Base-by-base conservation (phyloP, 805 yeast genomes). In the Metschnikowia colocasiae region DNA sequence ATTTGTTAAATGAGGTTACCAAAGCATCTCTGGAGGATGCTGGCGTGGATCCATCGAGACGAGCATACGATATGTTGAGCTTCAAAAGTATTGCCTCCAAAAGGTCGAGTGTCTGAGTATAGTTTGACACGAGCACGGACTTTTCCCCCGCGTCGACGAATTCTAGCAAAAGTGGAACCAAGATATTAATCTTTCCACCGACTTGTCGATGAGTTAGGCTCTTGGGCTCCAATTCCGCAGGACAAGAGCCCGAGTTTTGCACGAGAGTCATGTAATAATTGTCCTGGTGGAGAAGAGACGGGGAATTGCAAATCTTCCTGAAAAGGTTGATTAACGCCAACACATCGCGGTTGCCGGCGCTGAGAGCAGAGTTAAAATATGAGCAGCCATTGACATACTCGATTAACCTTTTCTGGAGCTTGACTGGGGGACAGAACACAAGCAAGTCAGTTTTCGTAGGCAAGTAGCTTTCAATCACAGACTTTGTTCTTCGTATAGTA, bases 41-140 rank as follows among this genome's bases (percentile, higher is more conserved):
- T 0, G 89, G 85, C 0, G 95, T 88, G 1, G 87, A 73, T 0
- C 99, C 99, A 66, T 94, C 99, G 6, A 94, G 65, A 37, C 98
- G 70, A 5, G 74, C 63, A 58, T 73, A 85, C 1, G 78, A 59
- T 51, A 83, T 56, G 38, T 77, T 74, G 23, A 78, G 59, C 10
- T 78, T 73, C 6, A 63, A 63, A 36, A 90, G 59, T 3, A 85
- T 55, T 4, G 66, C 63, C 59, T 88, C 89, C 15, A 91, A 65
- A 4, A 94, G 64, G 59, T 92, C 96, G 29, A 92, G 71, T 0
- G 96, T 89, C 57, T 87, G 85, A 0, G 97, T 92, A 52, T 82
- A 91, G 52, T 92, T 89, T 0, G 97, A 90, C 1, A 91, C 86
- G 22, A 92, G 64, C 1, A 92, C 97, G 2, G 85, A 80, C 60